phyloP scores from a whole-genome alignment of 2,329 filamentous ascomycete genomes.

The Pseudophaeomoniella oleicola region DNA sequence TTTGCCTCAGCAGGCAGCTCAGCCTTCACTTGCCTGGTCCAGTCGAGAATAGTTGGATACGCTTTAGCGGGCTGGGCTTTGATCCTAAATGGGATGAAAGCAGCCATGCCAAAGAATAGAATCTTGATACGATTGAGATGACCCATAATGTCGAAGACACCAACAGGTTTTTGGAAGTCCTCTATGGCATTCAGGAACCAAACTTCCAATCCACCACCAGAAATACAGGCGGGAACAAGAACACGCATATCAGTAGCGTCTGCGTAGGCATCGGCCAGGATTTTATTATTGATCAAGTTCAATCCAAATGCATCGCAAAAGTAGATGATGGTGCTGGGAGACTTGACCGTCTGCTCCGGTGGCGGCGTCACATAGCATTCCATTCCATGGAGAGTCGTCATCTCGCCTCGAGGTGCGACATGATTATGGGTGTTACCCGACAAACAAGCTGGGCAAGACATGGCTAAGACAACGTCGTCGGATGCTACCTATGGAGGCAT shows the following conservation, averaged over 20 bases:
- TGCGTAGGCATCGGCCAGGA: constrained; percentile 41
- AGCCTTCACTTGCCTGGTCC: constrained; percentile 18
- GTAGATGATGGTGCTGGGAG: constrained; percentile 35
- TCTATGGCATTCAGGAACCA: background rate
- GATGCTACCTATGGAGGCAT: too few species aligned
- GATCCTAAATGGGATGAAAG: constrained; percentile 9
- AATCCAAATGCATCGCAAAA: constrained; percentile 43
- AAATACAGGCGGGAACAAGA: constrained; percentile 12
- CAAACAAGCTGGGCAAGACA: constrained; percentile 28
- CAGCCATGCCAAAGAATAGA: background rate
- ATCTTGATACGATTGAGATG: background rate
- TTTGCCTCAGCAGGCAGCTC: constrained; percentile 15
- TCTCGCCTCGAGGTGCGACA: constrained; percentile 29
- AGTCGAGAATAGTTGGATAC: constrained; percentile 18
- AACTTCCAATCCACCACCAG: background rate
- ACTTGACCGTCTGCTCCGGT: constrained; percentile 2
- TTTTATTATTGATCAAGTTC: constrained; percentile 36
- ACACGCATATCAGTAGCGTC: constrained; percentile 9
- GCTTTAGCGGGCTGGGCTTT: constrained; percentile 11
- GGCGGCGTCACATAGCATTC: constrained; percentile 29
- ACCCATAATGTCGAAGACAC: background rate
- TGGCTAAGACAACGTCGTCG: constrained; percentile 3
- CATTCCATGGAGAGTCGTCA: constrained; percentile 33
- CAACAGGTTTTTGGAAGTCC: background rate
- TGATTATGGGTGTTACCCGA: constrained; percentile 28